Evolutionary conservation across 2,329 filamentous ascomycete species (phyloP).

Genomic region (Pseudocercospora ulei): DNA sequence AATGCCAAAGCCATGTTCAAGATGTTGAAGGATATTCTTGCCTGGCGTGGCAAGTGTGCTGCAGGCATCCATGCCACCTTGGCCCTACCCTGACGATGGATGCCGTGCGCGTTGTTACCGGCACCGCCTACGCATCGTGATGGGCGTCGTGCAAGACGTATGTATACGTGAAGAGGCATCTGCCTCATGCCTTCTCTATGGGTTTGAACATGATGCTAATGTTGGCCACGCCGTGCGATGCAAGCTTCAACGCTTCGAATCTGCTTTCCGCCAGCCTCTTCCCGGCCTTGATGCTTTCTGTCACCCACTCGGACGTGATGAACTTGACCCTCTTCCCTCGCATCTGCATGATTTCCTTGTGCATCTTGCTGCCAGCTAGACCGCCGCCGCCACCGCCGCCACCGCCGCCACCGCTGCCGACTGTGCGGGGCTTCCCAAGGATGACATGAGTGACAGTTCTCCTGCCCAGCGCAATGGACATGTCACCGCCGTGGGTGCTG

Average conservation of each 20-base stretch:
- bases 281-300: constrained; percentile 71
- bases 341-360: constrained; percentile 62
- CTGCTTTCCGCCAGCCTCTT: constrained; percentile 64
- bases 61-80: constrained; percentile 21
- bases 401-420: too few species aligned
- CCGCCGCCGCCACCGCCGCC: constrained; percentile 54
- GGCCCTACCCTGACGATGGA: background rate
- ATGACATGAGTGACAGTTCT: constrained; percentile 78
- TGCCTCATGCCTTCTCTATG: constrained; percentile 12
- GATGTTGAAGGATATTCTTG: background rate
- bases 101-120: background rate
- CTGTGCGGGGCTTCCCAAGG: constrained; percentile 51
- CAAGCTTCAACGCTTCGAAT: constrained; percentile 57
- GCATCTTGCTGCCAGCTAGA: constrained; percentile 65
- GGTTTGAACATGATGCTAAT: constrained; percentile 42
- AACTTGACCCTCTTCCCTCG: constrained; percentile 65
- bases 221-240: constrained; percentile 53
- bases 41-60: background rate
- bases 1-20: constrained; percentile 1
- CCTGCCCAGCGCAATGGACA: constrained; percentile 62
- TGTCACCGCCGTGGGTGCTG: constrained; percentile 59
- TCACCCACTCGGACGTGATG: constrained; percentile 71
- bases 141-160: background rate
- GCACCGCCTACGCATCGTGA: background rate
- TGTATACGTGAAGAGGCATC: constrained; percentile 11